Evolutionary conservation across 2,329 filamentous ascomycete species (phyloP).

Genomic region (Alternaria gansuensis): DNA sequence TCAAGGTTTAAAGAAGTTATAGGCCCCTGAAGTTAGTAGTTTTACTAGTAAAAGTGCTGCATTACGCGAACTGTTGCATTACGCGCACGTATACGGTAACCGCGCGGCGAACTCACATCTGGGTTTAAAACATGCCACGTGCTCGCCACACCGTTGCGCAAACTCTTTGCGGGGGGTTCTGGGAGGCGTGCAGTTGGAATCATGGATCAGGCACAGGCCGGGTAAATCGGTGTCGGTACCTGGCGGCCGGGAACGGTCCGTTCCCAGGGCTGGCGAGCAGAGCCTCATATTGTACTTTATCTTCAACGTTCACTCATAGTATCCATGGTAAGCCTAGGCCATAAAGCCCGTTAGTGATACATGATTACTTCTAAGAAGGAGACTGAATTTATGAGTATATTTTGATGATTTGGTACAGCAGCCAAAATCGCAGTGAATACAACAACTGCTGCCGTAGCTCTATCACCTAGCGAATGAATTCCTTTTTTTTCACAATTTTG

Average conservation of each 20-base stretch:
- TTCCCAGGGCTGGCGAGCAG: neutral
- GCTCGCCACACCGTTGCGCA: neutral
- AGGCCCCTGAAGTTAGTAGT: too few relatives aligned
- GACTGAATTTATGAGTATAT: neutral
- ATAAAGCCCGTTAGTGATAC: neutral
- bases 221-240: slow-evolving; percentile 3
- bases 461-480: neutral
- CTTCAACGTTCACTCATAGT: neutral
- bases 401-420: neutral
- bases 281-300: neutral
- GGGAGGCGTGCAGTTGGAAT: neutral
- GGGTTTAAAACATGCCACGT: slow-evolving; percentile 13
- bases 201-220: neutral
- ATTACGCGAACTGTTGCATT: too few relatives aligned
- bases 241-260: slow-evolving; percentile 1
- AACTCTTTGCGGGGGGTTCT: neutral
- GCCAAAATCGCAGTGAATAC: neutral
- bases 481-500: slow-evolving; percentile 38
- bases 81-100: too few relatives aligned
- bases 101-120: slow-evolving; percentile 15
- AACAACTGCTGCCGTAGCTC: neutral
- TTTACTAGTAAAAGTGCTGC: too few relatives aligned
- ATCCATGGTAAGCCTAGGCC: too few relatives aligned
- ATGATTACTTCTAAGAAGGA: neutral
- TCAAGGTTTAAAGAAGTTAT: too few relatives aligned